Evolutionary conservation across 148 eudicot genomes (phyloP), one percentile per base, ranked within the genome.

Genomic region (Camellia japonica): DNA sequence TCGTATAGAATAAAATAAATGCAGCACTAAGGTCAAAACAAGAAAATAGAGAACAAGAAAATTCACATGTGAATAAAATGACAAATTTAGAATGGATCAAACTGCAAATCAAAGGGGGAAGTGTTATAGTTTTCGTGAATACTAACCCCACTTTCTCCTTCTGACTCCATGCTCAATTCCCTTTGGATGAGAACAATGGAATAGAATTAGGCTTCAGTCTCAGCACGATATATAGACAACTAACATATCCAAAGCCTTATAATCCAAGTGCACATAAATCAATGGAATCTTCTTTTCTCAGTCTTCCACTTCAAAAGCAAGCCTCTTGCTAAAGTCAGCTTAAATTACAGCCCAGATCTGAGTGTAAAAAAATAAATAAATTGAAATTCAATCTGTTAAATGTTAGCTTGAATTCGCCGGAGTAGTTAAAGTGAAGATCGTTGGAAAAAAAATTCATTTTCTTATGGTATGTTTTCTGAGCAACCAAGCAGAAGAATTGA

Each of bases 81-180:
- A 51, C 54, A 51, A 51, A 5, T 0, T 51, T 51, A 5, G 54
- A 51, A 55, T 55, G 30, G 11, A 52, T 44, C 47, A 47, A 69
- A 18, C 10, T 75, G 18, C 15, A 42, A 74, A 74, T 16, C 51
- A 12, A 20, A 55, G 20, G 55, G 11, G 46, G 3, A 10, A 30
- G 38, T 30, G 1, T 30, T 30, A 30, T 30, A 30, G 38, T 30
- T 30, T 30, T 10, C 15, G 42, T 14, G 19, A 62, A 62, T 64
- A 88, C 90, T 85, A 43, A 88, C 90, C 86, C 80, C 88, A 80
- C 74, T 81, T 80, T 83, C 88, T 74, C 88, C 88, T 84, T 82
- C 84, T 30, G 87, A 82, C 75, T 85, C 90, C 90, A 88, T 88
- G 52, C 73, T 30, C 76, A 41, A 71, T 58, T 81, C 54, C 73